A percentile compares a stretch with the other conserved stretches of the same genome.
These are phyloP conservation scores for Moesziomyces parantarcticus DNA, from an alignment of 1,284 basidiomycete species.

Conservation along the genomic window DNA sequence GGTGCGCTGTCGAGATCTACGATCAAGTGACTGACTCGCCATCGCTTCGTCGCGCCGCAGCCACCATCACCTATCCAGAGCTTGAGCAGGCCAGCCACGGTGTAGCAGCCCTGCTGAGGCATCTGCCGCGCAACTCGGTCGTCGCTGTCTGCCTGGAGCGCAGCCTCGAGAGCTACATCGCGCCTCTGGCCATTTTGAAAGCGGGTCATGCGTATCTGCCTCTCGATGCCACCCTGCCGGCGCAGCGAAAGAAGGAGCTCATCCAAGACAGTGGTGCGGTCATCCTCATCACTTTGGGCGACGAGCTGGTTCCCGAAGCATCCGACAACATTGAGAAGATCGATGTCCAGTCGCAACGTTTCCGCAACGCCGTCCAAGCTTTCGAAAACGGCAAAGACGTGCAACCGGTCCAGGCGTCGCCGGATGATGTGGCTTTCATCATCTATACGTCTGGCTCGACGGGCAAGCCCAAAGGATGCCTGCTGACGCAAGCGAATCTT, in stretches of 20 bases:
- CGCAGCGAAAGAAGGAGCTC: conserved; percentile 60
- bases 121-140: conserved; percentile 37
- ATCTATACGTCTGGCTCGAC: conserved; percentile 66
- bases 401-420: neutral
- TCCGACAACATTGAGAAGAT: conserved; percentile 4
- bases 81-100: conserved; percentile 34
- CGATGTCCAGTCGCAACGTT: conserved; percentile 16
- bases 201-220: conserved; percentile 64
- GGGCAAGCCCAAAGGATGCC: conserved; percentile 62
- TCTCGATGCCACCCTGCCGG: conserved; percentile 64
- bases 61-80: conserved; percentile 41
- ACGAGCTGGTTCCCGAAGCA: conserved; percentile 3
- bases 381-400: neutral
- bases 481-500: conserved; percentile 58
- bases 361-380: conserved; percentile 1
- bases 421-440: conserved; percentile 59
- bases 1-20: conserved; percentile 45
- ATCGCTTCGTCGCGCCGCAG: conserved; percentile 4
- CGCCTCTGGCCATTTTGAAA: conserved; percentile 53
- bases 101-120: conserved; percentile 24
- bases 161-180: conserved; percentile 55
- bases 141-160: conserved; percentile 57
- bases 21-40: conserved; percentile 16
- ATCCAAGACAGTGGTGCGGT: conserved; percentile 52
- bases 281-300: conserved; percentile 31